Evolutionary conservation across 2,329 filamentous ascomycete genomes (phyloP).

Genomic region (Aureobasidium uvarum): DNA sequence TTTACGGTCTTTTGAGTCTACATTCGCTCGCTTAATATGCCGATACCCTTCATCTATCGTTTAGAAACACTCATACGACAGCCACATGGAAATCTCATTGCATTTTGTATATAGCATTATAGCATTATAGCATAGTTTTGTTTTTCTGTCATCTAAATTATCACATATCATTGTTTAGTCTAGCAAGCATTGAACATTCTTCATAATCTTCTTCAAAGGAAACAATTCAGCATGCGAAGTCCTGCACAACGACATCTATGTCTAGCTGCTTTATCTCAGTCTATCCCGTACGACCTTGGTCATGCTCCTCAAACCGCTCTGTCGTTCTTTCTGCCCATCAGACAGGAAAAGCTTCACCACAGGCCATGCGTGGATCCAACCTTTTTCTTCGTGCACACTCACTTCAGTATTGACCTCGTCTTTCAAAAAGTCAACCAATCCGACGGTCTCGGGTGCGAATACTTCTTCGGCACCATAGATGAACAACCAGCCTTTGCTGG

Average conservation of each 20-base stretch:
- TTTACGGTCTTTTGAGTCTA: background rate
- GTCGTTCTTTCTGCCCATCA: slow-evolving; percentile 46
- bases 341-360: slow-evolving; percentile 63
- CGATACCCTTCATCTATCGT: background rate
- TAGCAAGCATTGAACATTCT: background rate
- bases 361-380: slow-evolving; percentile 79
- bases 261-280: slow-evolving; percentile 12
- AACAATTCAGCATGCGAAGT: too few relatives aligned
- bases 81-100: background rate
- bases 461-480: slow-evolving; percentile 76
- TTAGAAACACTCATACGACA: background rate
- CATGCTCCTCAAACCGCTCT: slow-evolving; percentile 50
- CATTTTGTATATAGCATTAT: background rate
- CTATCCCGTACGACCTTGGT: slow-evolving; percentile 40
- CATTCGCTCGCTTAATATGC: background rate
- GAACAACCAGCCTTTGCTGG: slow-evolving; percentile 65
- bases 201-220: too few relatives aligned
- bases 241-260: too few relatives aligned
- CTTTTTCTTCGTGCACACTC: slow-evolving; percentile 59
- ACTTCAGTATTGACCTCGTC: slow-evolving; percentile 53
- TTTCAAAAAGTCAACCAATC: slow-evolving; percentile 57
- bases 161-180: background rate
- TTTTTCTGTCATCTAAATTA: background rate
- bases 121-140: background rate
- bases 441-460: slow-evolving; percentile 66